Evolutionary conservation across 1,284 basidiomycete species (phyloP), one percentile per base, ranked within the genome.

Genomic region (Mycena citricolor): DNA sequence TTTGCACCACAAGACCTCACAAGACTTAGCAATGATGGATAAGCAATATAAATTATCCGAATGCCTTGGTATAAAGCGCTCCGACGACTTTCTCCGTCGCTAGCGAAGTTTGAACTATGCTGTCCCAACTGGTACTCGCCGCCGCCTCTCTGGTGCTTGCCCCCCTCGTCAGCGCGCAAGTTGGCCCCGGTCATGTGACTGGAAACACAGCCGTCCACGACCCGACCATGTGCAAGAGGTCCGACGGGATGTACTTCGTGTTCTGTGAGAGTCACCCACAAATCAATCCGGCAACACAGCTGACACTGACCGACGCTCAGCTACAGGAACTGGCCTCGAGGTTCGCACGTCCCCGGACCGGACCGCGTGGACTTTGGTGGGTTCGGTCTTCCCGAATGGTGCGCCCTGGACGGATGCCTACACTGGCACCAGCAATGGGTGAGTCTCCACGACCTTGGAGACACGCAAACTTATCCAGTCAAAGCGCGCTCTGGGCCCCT

Each of bases 301-400:
- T n/a, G n/a, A 10, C 43, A 32, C 38, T 14, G 23, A 19, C 5
- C 29, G 12, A 10, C 49, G 23, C 26, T 31, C 41, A 71, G 71
- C 71, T 1, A 74, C 71, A 29, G 74, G 68, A 13, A 56, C 60
- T 36, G 75, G 76, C 11, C 65, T 78, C 23, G 66, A 71, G 33
- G 77, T 79, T 44, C 63, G 68, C 21, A 77, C 75, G 2, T 76
- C 74, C 0, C 67, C 67, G 8, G 75, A 78, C 56, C 63, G 74
- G 19, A 73, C 60, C 6, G 66, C 64, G 19, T 80, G 73, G 73
- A 74, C 69, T 5, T 54, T 64, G 8, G 60, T 64, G 14, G 77
- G 77, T 19, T 57, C 57, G 20, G 75, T 78, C 13, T 80, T 68
- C 63, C 71, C 73, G 5, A 64, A 69, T 42, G 73, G 71, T 26